Evolutionary conservation across 495 filamentous ascomycete species (phyloP).

Genomic region (Annulohypoxylon stygium): DNA sequence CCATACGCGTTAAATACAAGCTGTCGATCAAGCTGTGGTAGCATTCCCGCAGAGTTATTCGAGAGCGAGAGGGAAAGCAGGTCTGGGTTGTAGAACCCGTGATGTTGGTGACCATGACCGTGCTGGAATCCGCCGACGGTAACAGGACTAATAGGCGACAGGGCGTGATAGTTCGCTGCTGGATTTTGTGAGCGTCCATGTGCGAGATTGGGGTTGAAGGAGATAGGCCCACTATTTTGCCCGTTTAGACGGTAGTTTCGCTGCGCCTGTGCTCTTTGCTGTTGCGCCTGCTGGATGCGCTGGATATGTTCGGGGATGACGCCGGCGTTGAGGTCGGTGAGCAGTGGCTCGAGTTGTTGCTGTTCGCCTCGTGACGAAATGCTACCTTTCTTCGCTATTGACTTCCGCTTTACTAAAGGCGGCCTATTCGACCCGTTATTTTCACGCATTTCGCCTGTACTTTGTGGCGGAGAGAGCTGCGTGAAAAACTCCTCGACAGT

Average conservation of each 20-base stretch:
- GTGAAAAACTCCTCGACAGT: conserved; percentile 97
- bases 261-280: conserved; percentile 57
- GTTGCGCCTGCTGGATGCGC: conserved; percentile 52
- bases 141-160: conserved; percentile 62
- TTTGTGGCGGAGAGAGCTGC: conserved; percentile 76
- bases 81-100: conserved; percentile 62
- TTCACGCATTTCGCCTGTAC: conserved; percentile 54
- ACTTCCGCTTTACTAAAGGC: conserved; percentile 59
- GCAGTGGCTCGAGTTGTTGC: conserved; percentile 56
- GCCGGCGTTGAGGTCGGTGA: conserved; percentile 54
- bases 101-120: conserved; percentile 53
- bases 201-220: conserved; percentile 57
- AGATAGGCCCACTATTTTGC: conserved; percentile 55
- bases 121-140: conserved; percentile 52
- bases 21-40: conserved; percentile 78
- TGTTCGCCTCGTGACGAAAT: conserved; percentile 54
- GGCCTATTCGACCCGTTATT: conserved; percentile 49
- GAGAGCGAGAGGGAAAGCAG: conserved; percentile 58
- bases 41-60: conserved; percentile 56
- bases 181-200: conserved; percentile 53
- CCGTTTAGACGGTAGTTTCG: conserved; percentile 55
- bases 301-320: conserved; percentile 52
- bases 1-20: conserved; percentile 83
- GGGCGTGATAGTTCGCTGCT: conserved; percentile 56
- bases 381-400: conserved; percentile 58